Evolutionary conservation across 331 rosid genomes (phyloP), one percentile per base, ranked within the genome.

Genomic region (Telfairia occidentalis): DNA sequence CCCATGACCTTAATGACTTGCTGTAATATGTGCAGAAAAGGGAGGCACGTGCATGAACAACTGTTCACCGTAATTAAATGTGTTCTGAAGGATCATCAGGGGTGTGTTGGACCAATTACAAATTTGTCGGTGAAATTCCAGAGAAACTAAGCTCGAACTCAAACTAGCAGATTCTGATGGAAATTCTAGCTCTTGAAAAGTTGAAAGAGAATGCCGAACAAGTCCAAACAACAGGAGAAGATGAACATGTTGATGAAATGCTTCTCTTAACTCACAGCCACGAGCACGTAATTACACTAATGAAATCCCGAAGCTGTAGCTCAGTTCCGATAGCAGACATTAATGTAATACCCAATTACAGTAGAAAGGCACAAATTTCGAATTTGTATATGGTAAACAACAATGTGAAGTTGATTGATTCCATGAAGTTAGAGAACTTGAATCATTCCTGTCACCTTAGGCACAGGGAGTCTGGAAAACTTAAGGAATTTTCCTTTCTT

Each of bases 191-290:
- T 42, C 97, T 90, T 40, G 93, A 90, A 81, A 95, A 81, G 84
- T 83, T 92, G 80, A 92, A 95, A 89, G 96, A 92, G 72, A 88
- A 83, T 82, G 96, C 92, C 34, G 96, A 90, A 78, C 97, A 90
- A 83, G 78, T 88, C 5, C 93, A 89, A 82, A 90, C 84, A 75
- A 87, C 82, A 1, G 97, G 79, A 38, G 99, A 92, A 78, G 93
- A 81, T 24, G 96, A 92, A 78, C 84, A 86, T 78, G 85, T 91
- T 79, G 97, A 89, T 80, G 84, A 90, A 74, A 78, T 88, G 85
- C 86, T 91, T 77, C 79, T 87, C 57, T 85, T 86, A 37, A 88
- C 86, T 4, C 82, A 81, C 46, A 82, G 86, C 93, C 90, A 82
- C 67, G 90, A 95, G 74, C 88, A 86, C 42, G 89, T 88, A 69